Conservation (phyloP, 2,329 filamentous ascomycete genomes). For the Aspergillus tubingensis region DNA sequence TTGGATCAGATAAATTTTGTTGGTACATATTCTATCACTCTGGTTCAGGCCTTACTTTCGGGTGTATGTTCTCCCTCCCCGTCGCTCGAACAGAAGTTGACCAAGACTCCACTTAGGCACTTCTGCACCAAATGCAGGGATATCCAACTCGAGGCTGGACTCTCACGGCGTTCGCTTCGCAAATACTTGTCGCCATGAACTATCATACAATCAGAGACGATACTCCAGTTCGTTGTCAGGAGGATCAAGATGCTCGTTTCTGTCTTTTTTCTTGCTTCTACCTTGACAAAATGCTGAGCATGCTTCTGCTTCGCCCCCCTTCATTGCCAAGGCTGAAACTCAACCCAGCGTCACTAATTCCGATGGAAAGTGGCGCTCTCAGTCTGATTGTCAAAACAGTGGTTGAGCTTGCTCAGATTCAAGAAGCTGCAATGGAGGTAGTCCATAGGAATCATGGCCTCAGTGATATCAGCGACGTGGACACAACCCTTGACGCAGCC, state of each 20-base stretch:
- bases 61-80: neutral
- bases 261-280: slow-evolving; percentile 1
- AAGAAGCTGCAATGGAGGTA: neutral
- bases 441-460: neutral
- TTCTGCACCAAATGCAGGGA: neutral
- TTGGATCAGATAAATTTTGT: neutral
- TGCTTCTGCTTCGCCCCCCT: neutral
- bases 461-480: neutral
- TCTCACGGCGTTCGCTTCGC: neutral
- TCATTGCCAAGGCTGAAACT: neutral
- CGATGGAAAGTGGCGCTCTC: neutral
- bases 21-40: neutral
- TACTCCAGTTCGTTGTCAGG: neutral
- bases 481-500: neutral
- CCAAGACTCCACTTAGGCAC: neutral
- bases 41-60: neutral
- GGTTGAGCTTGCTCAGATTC: neutral
- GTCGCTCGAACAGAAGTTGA: neutral
- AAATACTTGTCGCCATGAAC: neutral
- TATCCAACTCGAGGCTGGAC: neutral
- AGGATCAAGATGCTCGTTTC: neutral
- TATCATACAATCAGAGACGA: neutral
- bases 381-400: neutral
- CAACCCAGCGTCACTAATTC: neutral
- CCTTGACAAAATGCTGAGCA: slow-evolving; percentile 1